These are phyloP conservation scores for Mycena rosella DNA, from an alignment of 768 basidiomycete species.

Conservation along the genomic window DNA sequence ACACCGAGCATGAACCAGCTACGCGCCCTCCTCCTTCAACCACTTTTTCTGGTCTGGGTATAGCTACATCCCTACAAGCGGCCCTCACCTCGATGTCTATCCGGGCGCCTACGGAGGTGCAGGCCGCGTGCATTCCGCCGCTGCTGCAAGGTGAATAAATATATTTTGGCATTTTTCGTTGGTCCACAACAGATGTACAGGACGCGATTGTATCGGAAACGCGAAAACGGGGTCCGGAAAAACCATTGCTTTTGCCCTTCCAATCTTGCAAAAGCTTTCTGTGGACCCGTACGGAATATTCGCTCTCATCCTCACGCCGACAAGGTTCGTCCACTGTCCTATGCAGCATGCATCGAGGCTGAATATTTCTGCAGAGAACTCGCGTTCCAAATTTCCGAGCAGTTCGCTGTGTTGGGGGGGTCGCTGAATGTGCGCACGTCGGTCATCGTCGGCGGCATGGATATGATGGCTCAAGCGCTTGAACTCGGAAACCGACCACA, in stretches of 20 bases:
- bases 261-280: slow-evolving; percentile 90
- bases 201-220: slow-evolving; percentile 96
- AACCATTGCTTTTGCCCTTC: slow-evolving; percentile 96
- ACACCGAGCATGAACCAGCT: slow-evolving; percentile 22
- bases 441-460: slow-evolving; percentile 97
- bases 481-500: slow-evolving; percentile 91
- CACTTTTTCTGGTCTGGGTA: slow-evolving; percentile 70
- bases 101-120: slow-evolving; percentile 85
- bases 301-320: slow-evolving; percentile 94
- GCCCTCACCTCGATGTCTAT: slow-evolving; percentile 90
- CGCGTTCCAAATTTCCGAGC: slow-evolving; percentile 97
- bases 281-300: slow-evolving; percentile 95
- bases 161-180: background rate
- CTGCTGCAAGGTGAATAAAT: slow-evolving; percentile 76
- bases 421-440: slow-evolving; percentile 86
- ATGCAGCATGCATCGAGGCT: background rate
- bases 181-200: slow-evolving; percentile 53
- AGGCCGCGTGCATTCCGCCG: slow-evolving; percentile 90
- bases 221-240: slow-evolving; percentile 99
- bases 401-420: slow-evolving; percentile 91
- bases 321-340: slow-evolving; percentile 68
- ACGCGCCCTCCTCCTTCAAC: slow-evolving; percentile 43
- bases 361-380: slow-evolving; percentile 75
- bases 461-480: slow-evolving; percentile 94
- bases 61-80: slow-evolving; percentile 68